Evolutionary conservation across 768 basidiomycete genomes (phyloP).

Genomic region (Cyclocybe cylindracea): DNA sequence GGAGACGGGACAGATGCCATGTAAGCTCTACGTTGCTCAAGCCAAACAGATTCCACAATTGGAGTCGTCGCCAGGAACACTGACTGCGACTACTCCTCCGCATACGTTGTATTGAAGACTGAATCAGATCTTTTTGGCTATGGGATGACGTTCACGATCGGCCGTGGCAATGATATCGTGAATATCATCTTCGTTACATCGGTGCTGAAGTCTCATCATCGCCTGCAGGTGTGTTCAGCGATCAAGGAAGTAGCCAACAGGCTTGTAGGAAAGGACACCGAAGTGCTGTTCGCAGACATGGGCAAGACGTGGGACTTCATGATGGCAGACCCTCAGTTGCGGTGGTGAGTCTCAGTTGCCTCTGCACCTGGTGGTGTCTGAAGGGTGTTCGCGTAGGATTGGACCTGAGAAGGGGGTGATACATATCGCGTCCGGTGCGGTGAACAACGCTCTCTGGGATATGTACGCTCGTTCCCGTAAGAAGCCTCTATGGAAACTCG

Average conservation of each 20-base stretch:
- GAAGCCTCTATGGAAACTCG: constrained; percentile 93
- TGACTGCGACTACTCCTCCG: constrained; percentile 94
- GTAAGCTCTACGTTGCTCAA: constrained; percentile 35
- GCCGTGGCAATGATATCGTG: constrained; percentile 93
- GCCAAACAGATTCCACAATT: background rate
- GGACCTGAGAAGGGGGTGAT: constrained; percentile 97
- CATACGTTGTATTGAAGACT: constrained; percentile 81
- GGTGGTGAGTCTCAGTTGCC: constrained; percentile 60
- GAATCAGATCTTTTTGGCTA: constrained; percentile 80
- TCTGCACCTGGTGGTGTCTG: background rate
- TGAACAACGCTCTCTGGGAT: constrained; percentile 95
- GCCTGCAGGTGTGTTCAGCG: constrained; percentile 70
- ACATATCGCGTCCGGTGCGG: constrained; percentile 84
- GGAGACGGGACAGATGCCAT: constrained; percentile 96
- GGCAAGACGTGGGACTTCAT: constrained; percentile 88
- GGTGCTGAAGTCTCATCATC: background rate
- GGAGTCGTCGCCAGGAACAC: constrained; percentile 66
- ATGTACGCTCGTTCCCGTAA: constrained; percentile 78
- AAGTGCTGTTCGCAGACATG: constrained; percentile 86
- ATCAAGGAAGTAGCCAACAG: constrained; percentile 79
- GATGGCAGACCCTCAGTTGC: constrained; percentile 84
- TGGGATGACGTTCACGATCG: constrained; percentile 94
- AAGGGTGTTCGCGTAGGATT: constrained; percentile 50
- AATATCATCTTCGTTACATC: constrained; percentile 8
- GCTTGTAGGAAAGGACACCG: constrained; percentile 81